phyloP scores from a whole-genome alignment of 306 rosid genomes.

The Cucurbita ficifolia region DNA sequence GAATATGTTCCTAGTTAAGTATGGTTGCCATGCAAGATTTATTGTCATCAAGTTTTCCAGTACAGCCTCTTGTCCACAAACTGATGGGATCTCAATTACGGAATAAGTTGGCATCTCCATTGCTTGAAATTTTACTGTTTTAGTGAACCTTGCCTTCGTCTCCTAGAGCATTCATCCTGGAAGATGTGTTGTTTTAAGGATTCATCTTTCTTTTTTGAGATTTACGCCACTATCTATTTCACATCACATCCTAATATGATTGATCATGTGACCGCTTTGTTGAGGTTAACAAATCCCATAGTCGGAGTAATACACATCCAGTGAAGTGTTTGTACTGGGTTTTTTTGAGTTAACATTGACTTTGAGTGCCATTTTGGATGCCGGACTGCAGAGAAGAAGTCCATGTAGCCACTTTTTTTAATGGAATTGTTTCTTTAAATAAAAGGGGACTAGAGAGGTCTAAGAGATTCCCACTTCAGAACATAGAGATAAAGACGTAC shows the following conservation, averaged over 20 bases:
- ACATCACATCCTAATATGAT: not conserved
- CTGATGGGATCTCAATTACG: not conserved
- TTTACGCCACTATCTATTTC: not conserved
- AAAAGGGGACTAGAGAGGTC: constrained; percentile 1
- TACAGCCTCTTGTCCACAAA: not conserved
- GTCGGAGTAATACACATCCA: not conserved
- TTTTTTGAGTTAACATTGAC: not conserved
- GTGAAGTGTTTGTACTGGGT: not conserved
- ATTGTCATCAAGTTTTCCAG: not conserved
- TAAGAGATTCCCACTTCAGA: constrained; percentile 13
- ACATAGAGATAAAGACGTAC: constrained; percentile 15
- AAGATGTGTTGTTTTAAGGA: not conserved
- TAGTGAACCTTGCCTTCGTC: not conserved
- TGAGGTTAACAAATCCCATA: not conserved
- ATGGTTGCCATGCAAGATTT: not conserved
- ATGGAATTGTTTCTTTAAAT: not conserved
- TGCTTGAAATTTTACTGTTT: not conserved
- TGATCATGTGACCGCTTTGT: not conserved
- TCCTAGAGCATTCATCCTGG: not conserved
- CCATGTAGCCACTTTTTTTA: not conserved
- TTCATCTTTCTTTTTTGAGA: not conserved
- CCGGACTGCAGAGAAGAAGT: not conserved
- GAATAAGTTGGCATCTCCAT: not conserved
- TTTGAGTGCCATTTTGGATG: not conserved
- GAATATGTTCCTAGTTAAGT: not conserved